Evolutionary conservation across 78 protist species (phyloP), one percentile per base, ranked within the genome.

Genomic region (Mantamonas sphyraenae): DNA sequence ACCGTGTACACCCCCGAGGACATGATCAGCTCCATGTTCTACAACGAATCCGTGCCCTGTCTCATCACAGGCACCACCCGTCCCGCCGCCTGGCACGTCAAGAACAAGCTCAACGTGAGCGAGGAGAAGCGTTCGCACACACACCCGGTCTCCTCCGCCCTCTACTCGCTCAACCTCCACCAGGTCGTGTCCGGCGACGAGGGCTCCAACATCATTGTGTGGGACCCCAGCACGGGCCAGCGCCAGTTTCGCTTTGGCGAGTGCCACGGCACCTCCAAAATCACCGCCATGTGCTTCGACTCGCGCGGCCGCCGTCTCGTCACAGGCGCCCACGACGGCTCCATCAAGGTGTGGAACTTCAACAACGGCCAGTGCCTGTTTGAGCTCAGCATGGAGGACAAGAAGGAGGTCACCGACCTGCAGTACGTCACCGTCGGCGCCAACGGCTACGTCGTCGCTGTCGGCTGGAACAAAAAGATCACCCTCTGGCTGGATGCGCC

Each of bases 261-360:
- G 26, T 16, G 26, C 26, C 53, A 45, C 53, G 53, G 53, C 61
- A 8, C 0, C 24, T 8, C 61, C 1, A 56, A 56, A 37, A 30
- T 56, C 24, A 56, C 61, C 20, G 12, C 61, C 19, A 9, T 56
- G n/a, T 31, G 39, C 1, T 56, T 56, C 61, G 61, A 56, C 22
- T 8, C 12, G 61, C 1, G 39, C 20, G 61, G 61, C 2, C 61
- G 61, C 10, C 61, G 61, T 19, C 61, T 56, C 37, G 12, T 56
- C 37, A 17, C 61, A 0, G 61, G 37, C 38, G 61, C 61, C n/a
- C 12, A 56, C 61, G 61, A 56, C 12, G 61, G 61, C 61, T 10
- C 37, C 19, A 20, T 30, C 53, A 47, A 47, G 53, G 47, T 61
- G 47, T 61, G 66, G 66, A 61, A 61, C 47, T 61, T 61, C 66